A percentile compares a stretch with the other conserved stretches of the same genome.
Conservation (phyloP, 768 basidiomycete genomes). For the Tylopilus vinaceipallidus region DNA sequence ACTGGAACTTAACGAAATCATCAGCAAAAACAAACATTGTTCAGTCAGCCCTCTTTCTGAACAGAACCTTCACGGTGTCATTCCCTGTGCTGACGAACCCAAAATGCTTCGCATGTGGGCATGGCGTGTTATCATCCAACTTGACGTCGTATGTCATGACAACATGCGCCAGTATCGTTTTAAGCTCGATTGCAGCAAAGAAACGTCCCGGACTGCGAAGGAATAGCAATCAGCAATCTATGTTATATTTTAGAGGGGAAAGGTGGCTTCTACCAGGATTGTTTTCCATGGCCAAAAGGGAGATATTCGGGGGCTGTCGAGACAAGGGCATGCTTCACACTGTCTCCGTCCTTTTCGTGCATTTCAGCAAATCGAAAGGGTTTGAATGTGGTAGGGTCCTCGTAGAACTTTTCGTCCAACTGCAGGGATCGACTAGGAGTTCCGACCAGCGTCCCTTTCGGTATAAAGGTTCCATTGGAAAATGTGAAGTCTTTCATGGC, state of each 20-base stretch:
- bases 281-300: background rate
- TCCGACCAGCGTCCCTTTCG: slow-evolving; percentile 21
- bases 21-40: too few relatives aligned
- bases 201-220: slow-evolving; percentile 9
- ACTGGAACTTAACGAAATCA: too few relatives aligned
- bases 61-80: background rate
- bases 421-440: slow-evolving; percentile 27
- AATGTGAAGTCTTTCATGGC: slow-evolving; percentile 34
- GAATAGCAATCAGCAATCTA: too few relatives aligned
- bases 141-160: background rate
- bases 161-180: background rate
- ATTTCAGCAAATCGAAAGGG: slow-evolving; percentile 47
- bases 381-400: slow-evolving; percentile 39
- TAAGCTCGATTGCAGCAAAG: slow-evolving; percentile 4
- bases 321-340: background rate
- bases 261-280: slow-evolving; percentile 1
- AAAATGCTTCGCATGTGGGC: background rate
- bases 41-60: background rate
- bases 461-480: slow-evolving; percentile 33
- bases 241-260: background rate
- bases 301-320: background rate
- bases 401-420: slow-evolving; percentile 23
- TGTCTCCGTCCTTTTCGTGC: slow-evolving; percentile 34
- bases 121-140: background rate
- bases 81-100: background rate